Base-by-base conservation (phyloP, 345 rosid genomes). In the Leavenworthia alabamica region DNA sequence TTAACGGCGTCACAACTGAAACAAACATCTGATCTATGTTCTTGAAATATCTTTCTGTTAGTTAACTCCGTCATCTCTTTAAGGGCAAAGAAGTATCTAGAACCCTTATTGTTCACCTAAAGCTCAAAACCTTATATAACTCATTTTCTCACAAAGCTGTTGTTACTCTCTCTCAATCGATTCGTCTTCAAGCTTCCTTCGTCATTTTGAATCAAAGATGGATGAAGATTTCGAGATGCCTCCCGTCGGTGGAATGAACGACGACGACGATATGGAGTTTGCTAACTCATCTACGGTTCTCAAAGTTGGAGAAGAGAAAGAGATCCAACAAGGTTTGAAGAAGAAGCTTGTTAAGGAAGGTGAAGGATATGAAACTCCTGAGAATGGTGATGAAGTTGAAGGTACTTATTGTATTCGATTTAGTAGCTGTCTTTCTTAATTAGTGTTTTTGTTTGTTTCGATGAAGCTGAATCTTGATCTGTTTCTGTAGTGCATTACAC, bases 311-410 rank as follows among this genome's bases (percentile, higher is more conserved):
- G 90, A 85, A 36, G 88, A 85, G 77, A 88, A 85, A 78, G 96
- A 85, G 79, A 88, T 88, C 77, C 85, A 86, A 1, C 82, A 82
- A 62, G 93, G 93, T 2, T 59, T 88, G 82, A 88, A 88, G 85
- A 85, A 88, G 83, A 88, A 83, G 76, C 96, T 88, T 43, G 19
- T 88, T 6, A 83, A 83, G 72, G 90, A 79, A 78, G 96, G 93
- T 14, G 79, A 79, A 69, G 85, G 78, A 6, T 85, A 79, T 79
- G 85, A 85, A 0, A 85, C 81, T 36, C 96, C 96, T 53, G 79
- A 79, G 1, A 71, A 47, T 36, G 96, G 90, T 51, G 96, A 88
- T 43, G 96, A 88, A 73, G 96, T 88, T 57, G 90, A 88, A 88
- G 92, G 96, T 88, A 60, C 3, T 1, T 4, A 15, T 24, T 28